Conservation (phyloP, 202 grass and related monocot species). For the Eragrostis tef region DNA sequence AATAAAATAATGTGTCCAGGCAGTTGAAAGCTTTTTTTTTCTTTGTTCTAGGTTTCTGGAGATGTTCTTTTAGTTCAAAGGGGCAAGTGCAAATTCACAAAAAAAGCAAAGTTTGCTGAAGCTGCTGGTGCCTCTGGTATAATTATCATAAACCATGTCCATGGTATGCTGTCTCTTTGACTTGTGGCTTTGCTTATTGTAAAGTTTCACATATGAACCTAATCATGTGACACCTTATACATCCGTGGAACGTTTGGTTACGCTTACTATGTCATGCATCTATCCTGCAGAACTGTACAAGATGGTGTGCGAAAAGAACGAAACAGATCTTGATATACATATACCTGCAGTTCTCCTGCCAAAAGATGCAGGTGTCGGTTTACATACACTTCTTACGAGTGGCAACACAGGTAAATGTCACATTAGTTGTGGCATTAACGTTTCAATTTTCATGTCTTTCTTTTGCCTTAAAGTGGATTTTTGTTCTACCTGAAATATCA, state of each 20-base stretch:
- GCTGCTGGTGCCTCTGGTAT: slow-evolving; percentile 93
- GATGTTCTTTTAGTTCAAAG: slow-evolving; percentile 80
- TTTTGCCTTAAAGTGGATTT: slow-evolving; percentile 13
- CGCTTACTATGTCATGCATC: slow-evolving; percentile 25
- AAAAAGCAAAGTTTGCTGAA: slow-evolving; percentile 82
- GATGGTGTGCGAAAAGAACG: slow-evolving; percentile 91
- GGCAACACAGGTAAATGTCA: slow-evolving; percentile 57
- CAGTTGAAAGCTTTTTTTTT: neutral
- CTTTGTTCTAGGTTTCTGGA: slow-evolving; percentile 59
- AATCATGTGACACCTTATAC: neutral
- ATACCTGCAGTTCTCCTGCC: slow-evolving; percentile 87
- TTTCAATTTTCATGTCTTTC: slow-evolving; percentile 17
- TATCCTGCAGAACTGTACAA: slow-evolving; percentile 84
- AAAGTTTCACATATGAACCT: neutral
- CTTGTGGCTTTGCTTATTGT: neutral
- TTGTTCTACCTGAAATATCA: slow-evolving; percentile 30
- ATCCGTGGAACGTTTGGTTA: neutral
- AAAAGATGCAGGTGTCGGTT: slow-evolving; percentile 68
- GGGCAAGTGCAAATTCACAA: slow-evolving; percentile 89
- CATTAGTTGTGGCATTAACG: neutral
- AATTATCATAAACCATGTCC: slow-evolving; percentile 84
- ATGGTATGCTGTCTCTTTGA: slow-evolving; percentile 52
- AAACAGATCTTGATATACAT: slow-evolving; percentile 83
- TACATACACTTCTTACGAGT: slow-evolving; percentile 54
- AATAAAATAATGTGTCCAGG: neutral